Base-by-base conservation (phyloP, 2,329 filamentous ascomycete genomes). In the Blumeria hordei region DNA sequence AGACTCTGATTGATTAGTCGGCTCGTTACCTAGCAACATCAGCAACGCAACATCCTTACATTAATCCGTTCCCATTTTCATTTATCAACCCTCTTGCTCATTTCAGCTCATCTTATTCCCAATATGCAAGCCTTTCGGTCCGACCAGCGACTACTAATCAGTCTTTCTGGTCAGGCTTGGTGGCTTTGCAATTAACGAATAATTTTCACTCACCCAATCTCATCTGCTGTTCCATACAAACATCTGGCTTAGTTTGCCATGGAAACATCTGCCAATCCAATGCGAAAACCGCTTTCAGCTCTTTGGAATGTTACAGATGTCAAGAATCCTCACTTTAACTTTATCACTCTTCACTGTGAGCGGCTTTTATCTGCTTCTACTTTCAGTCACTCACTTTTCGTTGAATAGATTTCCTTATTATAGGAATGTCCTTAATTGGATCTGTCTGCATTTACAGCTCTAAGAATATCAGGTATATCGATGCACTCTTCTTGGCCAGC, bases 401-500 rank as follows among this genome's bases (percentile, higher is more conserved):
- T 21, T 37, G 53, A 39, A 34, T 57, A 85, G 82, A 96, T 66
- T 74, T 83, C 56, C 94, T 87, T 70, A 82, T 98, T 59, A 74
- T 95, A 56, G 72, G 76, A 57, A 77, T 85, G 67, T 73, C 77
- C 4, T 71, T 98, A 1, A 54, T 88, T 50, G 80, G 79, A 14
- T 94, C 88, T 0, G 70, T 95, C 59, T 72, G 94, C 53, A 67
- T 98, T 16, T 95, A 78, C 62, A 76, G 75, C 16, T 65, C 70
- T 16, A 76, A 77, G 32, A 69, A 78, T 14, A 66, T 95, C 57
- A 59, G 67, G 1, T 98, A 94, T 64, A 85, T 92, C 61, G 88
- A 98, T 71, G 81, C 88, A 2, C 75, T 98, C 14, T 86, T 94
- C 72, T 86, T 95, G 62, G 77, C 83, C n/a, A 80, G 78, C 55